phyloP scores from a whole-genome alignment of 164 flowering plant genomes.

The Chloranthus sessilifolius region DNA sequence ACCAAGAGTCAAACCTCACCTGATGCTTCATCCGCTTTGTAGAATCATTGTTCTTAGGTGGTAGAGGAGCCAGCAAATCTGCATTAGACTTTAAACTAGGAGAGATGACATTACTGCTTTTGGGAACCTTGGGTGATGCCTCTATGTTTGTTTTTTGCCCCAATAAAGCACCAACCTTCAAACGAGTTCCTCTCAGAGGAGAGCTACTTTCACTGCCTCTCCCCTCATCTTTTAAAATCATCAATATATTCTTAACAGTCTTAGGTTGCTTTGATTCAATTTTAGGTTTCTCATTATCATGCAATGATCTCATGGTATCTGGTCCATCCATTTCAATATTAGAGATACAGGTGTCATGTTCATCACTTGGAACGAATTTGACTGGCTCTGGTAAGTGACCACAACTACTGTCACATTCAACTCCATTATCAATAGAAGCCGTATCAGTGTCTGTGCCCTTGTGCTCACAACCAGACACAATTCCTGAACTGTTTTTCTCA shows the following conservation, averaged over 20 bases:
- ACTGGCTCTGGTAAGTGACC: slow-evolving; percentile 14
- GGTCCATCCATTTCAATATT: slow-evolving; percentile 31
- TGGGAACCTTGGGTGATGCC: slow-evolving; percentile 50
- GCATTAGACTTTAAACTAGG: slow-evolving; percentile 42
- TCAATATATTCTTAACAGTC: slow-evolving; percentile 58
- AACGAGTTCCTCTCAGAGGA: slow-evolving; percentile 70
- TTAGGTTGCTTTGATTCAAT: slow-evolving; percentile 59
- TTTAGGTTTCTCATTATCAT: slow-evolving; percentile 28
- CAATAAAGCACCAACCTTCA: slow-evolving; percentile 34
- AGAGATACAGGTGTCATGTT: slow-evolving; percentile 15
- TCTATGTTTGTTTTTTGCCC: slow-evolving; percentile 47
- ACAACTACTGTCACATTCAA: slow-evolving; percentile 23
- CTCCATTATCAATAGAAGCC: slow-evolving; percentile 43
- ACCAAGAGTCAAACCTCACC: slow-evolving; percentile 31
- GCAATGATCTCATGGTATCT: slow-evolving; percentile 24
- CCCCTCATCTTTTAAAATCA: slow-evolving; percentile 76
- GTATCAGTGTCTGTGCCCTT: slow-evolving; percentile 45
- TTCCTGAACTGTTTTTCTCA: slow-evolving; percentile 38
- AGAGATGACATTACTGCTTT: slow-evolving; percentile 25
- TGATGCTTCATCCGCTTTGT: slow-evolving; percentile 61
- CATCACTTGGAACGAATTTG: slow-evolving; percentile 26
- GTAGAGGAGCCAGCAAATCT: slow-evolving; percentile 30
- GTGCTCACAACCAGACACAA: slow-evolving; percentile 31
- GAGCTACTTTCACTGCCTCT: slow-evolving; percentile 74
- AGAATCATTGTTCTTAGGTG: slow-evolving; percentile 44